Evolutionary conservation across 352 stramenopile genomes (phyloP).

Genomic region (Blastocystis sp.): DNA sequence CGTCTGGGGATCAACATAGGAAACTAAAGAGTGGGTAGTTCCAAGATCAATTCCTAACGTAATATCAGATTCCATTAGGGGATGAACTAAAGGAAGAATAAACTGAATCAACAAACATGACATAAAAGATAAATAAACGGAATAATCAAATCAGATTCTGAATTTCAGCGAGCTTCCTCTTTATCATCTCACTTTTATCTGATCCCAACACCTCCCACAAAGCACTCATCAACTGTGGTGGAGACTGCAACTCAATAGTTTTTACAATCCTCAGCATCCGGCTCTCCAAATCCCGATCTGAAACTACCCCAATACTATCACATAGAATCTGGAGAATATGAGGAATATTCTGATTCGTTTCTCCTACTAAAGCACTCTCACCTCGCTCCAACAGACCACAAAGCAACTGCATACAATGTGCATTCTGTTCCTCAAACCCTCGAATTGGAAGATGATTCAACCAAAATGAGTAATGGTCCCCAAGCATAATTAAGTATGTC

Average conservation of each 20-base stretch:
- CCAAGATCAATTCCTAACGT: conserved; percentile 33
- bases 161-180: background rate
- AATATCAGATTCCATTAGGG: background rate
- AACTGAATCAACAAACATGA: background rate
- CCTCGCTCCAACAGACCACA: conserved; percentile 31
- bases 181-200: background rate
- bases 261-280: conserved; percentile 34
- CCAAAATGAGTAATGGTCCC: conserved; percentile 16
- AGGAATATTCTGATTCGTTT: conserved; percentile 34
- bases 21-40: background rate
- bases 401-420: background rate
- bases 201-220: conserved; percentile 26
- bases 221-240: conserved; percentile 20
- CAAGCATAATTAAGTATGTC: background rate
- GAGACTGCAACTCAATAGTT: conserved; percentile 37
- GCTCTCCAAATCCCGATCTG: background rate
- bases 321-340: conserved; percentile 26
- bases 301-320: background rate
- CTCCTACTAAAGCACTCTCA: conserved; percentile 1
- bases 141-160: background rate
- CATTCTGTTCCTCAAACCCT: background rate
- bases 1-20: background rate
- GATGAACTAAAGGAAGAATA: background rate
- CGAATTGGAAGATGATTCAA: background rate
- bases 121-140: background rate